Evolutionary conservation across 1,139 yeast species (phyloP), one percentile per base, ranked within the genome.

Genomic region (Hyphopichia burtonii): DNA sequence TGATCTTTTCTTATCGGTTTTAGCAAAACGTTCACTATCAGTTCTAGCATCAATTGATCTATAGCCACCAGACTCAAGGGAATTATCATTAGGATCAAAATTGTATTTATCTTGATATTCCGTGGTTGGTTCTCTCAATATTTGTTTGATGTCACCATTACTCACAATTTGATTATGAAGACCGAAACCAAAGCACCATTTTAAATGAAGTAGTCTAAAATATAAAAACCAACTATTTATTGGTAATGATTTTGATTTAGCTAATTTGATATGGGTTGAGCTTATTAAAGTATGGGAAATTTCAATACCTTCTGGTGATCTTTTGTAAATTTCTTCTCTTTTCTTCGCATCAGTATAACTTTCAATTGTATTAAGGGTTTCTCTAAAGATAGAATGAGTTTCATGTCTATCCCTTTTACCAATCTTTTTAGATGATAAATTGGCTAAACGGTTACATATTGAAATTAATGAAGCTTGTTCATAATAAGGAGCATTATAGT

Each of bases 181-280:
- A 1, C 88, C 88, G 33, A 79, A 76, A 34, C 86, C 83, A 54
- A 80, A 83, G n/a, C 83, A 73, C 86, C 89, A 86, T 53, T 80
- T 79, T 55, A 85, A 69, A 48, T 78, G 82, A 43, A 82, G 74
- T 42, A 84, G 66, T 44, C 90, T 69, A 40, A 82, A 60, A 51
- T 82, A 78, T 44, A 83, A 74, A 49, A 68, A 76, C 94, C 94
- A 86, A 23, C 84, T 72, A 47, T 75, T 78, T 31, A 85, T 76
- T n/a, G 81, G 73, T 41, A 85, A 63, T 3, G 83, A 68, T 55
- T 74, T 79, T 30, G 80, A 67, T 51, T 79, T 77, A 18, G 80
- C 74, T 41, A 83, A 59, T 47, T 76, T 79, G 45, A 83, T 68
- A 43, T 77, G 80, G 3, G 83, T 70, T 2, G 68, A 59, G 50